These are phyloP conservation scores for Saturnispora sekii DNA, from an alignment of 805 yeast species.

Conservation along the genomic window DNA sequence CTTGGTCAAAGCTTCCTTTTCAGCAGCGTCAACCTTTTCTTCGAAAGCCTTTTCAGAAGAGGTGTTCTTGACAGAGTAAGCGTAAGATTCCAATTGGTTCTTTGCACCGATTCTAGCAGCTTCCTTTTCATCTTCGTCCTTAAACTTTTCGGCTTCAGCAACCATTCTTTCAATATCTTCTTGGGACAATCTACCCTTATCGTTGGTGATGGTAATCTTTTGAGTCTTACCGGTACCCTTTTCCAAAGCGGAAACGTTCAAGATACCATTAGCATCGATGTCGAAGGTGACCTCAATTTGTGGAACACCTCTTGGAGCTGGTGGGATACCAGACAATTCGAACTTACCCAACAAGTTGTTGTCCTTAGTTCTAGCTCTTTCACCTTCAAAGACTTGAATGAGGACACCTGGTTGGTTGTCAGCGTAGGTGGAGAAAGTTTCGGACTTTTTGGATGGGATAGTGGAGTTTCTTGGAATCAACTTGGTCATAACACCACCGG, in stretches of 20 bases:
- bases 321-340: conserved; percentile 61
- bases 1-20: conserved; percentile 51
- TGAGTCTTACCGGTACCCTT: conserved; percentile 45
- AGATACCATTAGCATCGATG: conserved; percentile 72
- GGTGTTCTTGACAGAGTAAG: conserved; percentile 85
- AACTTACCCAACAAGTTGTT: conserved; percentile 71
- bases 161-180: conserved; percentile 58
- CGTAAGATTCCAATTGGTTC: conserved; percentile 92
- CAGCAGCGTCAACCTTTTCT: conserved; percentile 53
- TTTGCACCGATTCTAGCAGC: conserved; percentile 86
- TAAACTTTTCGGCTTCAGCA: conserved; percentile 53
- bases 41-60: conserved; percentile 65
- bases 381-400: conserved; percentile 73
- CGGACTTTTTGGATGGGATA: conserved; percentile 67
- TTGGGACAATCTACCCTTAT: conserved; percentile 47
- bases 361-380: conserved; percentile 66
- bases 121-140: conserved; percentile 54
- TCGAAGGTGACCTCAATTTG: conserved; percentile 71
- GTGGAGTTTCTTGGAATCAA: conserved; percentile 70
- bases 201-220: conserved; percentile 39
- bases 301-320: conserved; percentile 71
- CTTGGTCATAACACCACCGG: conserved; percentile 76
- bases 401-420: conserved; percentile 82
- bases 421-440: conserved; percentile 69
- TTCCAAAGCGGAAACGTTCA: conserved; percentile 49